These are phyloP conservation scores for Dactylellina haptotyla DNA, from an alignment of 2,329 filamentous ascomycete species.

Conservation along the genomic window DNA sequence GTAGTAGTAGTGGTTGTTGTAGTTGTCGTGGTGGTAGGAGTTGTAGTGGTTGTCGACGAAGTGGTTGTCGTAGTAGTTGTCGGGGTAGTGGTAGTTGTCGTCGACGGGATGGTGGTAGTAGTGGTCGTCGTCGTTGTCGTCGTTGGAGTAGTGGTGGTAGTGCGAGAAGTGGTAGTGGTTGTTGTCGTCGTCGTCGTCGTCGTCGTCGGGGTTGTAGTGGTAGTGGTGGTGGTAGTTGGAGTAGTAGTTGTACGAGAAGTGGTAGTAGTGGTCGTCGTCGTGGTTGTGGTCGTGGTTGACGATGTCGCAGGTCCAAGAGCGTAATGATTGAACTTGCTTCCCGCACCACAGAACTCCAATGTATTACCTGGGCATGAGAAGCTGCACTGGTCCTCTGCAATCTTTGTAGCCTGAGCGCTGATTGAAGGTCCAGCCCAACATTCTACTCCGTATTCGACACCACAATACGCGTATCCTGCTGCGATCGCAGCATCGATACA, in stretches of 20 bases:
- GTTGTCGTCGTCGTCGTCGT: conserved; percentile 33
- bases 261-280: conserved; percentile 54
- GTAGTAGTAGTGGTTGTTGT: conserved; percentile 12
- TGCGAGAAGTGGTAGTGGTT: conserved; percentile 34
- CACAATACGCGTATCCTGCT: conserved; percentile 59
- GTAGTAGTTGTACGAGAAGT: conserved; percentile 36
- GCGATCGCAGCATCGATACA: conserved; percentile 59
- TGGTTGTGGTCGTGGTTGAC: conserved; percentile 40
- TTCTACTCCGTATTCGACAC: conserved; percentile 60
- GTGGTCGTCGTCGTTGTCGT: conserved; percentile 20
- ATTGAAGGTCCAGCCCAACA: conserved; percentile 35
- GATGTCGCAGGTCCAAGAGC: conserved; percentile 41
- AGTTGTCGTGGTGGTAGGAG: conserved; percentile 5
- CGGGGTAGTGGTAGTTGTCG: not conserved
- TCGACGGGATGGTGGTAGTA: not conserved
- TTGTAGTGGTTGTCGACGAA: conserved; percentile 4
- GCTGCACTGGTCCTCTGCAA: conserved; percentile 63
- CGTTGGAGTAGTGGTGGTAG: no score
- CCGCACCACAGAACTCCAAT: conserved; percentile 68
- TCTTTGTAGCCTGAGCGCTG: not conserved
- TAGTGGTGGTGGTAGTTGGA: conserved; percentile 30
- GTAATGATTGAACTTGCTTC: conserved; percentile 63
- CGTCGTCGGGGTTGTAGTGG: conserved; percentile 16
- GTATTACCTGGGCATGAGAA: conserved; percentile 66
- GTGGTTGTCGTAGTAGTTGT: not conserved